Base-by-base conservation (phyloP, 1,139 yeast species). In the Petasospora rhodanensis region DNA sequence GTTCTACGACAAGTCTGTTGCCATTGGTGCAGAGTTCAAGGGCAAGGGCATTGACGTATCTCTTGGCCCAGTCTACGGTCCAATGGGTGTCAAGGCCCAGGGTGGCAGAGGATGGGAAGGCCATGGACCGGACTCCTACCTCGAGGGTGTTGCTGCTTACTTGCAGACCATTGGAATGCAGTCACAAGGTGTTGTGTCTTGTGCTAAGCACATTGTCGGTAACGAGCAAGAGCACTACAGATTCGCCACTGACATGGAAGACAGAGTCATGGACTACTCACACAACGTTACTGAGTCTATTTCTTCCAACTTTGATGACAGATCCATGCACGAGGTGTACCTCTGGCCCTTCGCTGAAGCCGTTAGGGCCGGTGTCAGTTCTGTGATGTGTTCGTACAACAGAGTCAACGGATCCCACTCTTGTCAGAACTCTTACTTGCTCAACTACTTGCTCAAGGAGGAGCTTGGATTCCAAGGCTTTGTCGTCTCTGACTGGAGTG, bases 41-140 rank as follows among this genome's bases (percentile, higher is more conserved):
- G 63, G 61, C 32, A 73, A 72, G 39, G 68, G 80, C 14, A 76
- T 69, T n/a, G 72, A 76, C 47, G 64, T 75, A 29, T 62, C 69
- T 16, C 60, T 77, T 20, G 82, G 79, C 2, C 84, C 84, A 2
- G 69, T 40, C 63, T 64, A 24, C 67, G 70, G 52, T 42, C 76
- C 68, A 25, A 61, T 67, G 61, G 26, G 70, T 66, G 49, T 45
- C 72, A 81, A 38, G 62, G 70, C 19, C 80, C 81, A 3, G 52
- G 80, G 79, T 11, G 81, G 81, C 5, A 57, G 81, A 34, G 71
- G 73, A 1, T 76, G 73, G 49, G 82, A 76, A 52, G 64, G 74
- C 18, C 76, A 68, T 50, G 60, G 74, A 4, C 81, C 75, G 51
- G 82, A 76, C 46, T 80, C 81, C 3, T 57, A 64, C 14, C 56